phyloP scores from a whole-genome alignment of 2,329 filamentous ascomycete genomes.

The Madurella fahalii region DNA sequence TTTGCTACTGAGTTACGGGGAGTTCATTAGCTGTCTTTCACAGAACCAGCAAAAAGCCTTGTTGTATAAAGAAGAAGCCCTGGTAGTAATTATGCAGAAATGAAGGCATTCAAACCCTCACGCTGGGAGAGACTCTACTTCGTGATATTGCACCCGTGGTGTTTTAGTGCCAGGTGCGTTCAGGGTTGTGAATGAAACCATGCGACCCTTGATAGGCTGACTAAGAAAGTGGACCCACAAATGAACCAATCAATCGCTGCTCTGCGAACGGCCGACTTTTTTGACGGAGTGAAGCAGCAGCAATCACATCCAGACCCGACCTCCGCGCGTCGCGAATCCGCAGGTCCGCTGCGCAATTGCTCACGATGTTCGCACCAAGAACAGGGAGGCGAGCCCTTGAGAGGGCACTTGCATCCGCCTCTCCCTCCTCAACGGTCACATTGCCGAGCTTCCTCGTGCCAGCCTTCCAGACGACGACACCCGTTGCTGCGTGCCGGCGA shows the following conservation, averaged over 20 bases:
- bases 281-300: slow-evolving; percentile 4
- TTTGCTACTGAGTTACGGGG: no score
- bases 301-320: background rate
- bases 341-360: background rate
- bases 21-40: no score
- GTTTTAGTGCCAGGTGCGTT: no score
- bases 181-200: no score
- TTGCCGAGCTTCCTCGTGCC: slow-evolving; percentile 71
- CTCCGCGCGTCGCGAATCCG: slow-evolving; percentile 9
- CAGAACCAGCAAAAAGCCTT: no score
- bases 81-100: no score
- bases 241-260: background rate
- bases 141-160: no score
- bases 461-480: slow-evolving; percentile 53
- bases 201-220: no score
- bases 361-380: slow-evolving; percentile 61
- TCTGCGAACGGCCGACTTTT: slow-evolving; percentile 10
- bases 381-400: slow-evolving; percentile 55
- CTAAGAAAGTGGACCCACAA: no score
- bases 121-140: no score
- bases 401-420: slow-evolving; percentile 48
- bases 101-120: no score
- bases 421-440: slow-evolving; percentile 47
- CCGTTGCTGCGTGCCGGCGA: slow-evolving; percentile 39
- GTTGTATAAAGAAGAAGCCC: no score